Conservation (phyloP, 1,139 yeast species). For the Taphrina communis region DNA sequence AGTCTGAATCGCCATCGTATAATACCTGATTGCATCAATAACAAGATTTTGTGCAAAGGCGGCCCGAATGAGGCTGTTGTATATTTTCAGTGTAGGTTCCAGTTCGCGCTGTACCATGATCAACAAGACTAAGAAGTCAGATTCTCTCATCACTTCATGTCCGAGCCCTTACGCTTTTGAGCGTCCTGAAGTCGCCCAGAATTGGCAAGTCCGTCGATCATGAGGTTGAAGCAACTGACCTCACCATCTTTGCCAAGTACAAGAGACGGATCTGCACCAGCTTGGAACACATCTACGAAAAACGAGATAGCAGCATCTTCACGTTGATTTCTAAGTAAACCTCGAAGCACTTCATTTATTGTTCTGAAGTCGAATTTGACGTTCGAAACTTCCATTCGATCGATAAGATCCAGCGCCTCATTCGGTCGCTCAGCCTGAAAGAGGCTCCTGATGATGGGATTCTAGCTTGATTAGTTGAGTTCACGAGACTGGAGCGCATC, state of each 20-base stretch:
- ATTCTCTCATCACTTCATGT: not conserved
- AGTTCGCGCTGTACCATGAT: conserved; percentile 20
- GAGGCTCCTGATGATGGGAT: conserved; percentile 15
- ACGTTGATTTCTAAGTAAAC: conserved; percentile 8
- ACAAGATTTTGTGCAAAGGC: conserved; percentile 1
- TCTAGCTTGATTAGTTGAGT: conserved; percentile 2
- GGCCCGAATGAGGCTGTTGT: conserved; percentile 11
- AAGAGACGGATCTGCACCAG: not conserved
- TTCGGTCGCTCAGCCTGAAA: conserved; percentile 15
- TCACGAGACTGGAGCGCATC: not conserved
- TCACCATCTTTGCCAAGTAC: conserved; percentile 23
- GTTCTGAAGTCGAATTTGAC: conserved; percentile 22
- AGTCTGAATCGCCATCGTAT: conserved; percentile 20
- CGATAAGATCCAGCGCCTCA: conserved; percentile 19
- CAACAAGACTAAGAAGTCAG: conserved; percentile 2
- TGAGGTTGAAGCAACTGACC: conserved; percentile 6
- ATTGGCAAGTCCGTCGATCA: conserved; percentile 7
- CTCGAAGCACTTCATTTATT: conserved; percentile 22
- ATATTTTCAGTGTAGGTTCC: conserved; percentile 10
- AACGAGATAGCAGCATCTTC: conserved; percentile 20
- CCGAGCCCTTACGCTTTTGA: conserved; percentile 8
- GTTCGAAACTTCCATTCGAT: conserved; percentile 27
- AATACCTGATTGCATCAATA: conserved; percentile 16
- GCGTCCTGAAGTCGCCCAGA: conserved; percentile 20
- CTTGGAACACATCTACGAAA: conserved; percentile 21